Conservation (phyloP, 345 rosid genomes). For the Populus nigra region DNA sequence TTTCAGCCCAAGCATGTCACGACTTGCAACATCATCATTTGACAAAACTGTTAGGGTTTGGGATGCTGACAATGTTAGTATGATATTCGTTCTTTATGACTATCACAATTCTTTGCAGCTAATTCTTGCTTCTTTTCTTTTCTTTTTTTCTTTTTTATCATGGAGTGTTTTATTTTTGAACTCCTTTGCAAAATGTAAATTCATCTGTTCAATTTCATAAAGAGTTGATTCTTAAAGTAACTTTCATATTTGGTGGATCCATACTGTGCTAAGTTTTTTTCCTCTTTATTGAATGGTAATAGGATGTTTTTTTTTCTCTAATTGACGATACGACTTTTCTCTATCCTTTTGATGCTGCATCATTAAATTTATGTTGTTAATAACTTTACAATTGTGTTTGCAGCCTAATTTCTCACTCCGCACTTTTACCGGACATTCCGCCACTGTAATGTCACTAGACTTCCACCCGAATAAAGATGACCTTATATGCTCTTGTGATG, state of each 20-base stretch:
- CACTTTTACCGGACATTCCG: constrained; percentile 73
- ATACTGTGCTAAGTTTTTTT: not conserved
- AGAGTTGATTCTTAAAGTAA: not conserved
- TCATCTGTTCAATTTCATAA: not conserved
- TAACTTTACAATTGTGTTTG: constrained; percentile 26
- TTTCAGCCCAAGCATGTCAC: constrained; percentile 84
- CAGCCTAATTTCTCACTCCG: constrained; percentile 89
- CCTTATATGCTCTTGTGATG: constrained; percentile 92
- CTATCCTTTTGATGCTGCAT: not conserved
- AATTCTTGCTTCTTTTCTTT: not conserved
- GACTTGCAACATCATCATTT: constrained; percentile 92
- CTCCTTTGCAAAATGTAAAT: not conserved
- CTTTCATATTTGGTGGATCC: not conserved
- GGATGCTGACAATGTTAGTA: constrained; percentile 92
- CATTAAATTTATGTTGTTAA: not conserved
- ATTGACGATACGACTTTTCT: not conserved
- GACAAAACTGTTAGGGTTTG: constrained; percentile 98
- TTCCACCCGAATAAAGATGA: constrained; percentile 91
- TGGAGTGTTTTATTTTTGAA: not conserved
- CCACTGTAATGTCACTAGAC: constrained; percentile 73
- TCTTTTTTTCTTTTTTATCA: too few relatives aligned
- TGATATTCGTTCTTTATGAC: constrained; percentile 6
- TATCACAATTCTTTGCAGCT: not conserved
- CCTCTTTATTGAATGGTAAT: not conserved
- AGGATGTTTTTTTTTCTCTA: not conserved